Conservation (phyloP, 169 alveolate species). For the Cryptosporidium sp. region DNA sequence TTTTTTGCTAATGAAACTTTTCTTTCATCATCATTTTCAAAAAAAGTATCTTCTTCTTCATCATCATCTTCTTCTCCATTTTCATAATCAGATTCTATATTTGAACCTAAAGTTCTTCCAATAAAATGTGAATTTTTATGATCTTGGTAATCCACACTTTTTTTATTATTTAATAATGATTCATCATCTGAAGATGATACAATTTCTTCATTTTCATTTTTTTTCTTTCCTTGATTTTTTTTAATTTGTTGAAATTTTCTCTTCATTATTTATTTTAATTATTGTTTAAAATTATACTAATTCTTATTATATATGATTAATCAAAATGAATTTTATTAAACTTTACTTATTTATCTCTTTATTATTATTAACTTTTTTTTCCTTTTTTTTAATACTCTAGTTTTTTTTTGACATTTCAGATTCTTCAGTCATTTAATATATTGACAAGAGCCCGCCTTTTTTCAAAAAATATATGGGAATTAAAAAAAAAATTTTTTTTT, state of each 20-base stretch:
- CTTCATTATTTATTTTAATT: neutral
- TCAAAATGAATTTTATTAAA: too few species aligned
- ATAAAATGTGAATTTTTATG: neutral
- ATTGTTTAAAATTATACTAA: neutral
- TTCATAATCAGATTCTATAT: neutral
- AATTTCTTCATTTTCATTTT: conserved; percentile 28
- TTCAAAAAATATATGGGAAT: too few species aligned
- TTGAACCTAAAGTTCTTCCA: neutral
- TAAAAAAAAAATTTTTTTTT: neutral
- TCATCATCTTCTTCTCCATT: neutral
- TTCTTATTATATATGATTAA: neutral
- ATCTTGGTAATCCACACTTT: neutral
- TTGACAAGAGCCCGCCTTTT: neutral
- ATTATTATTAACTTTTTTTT: too few species aligned
- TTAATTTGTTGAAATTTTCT: neutral
- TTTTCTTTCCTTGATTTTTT: neutral
- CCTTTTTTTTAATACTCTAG: neutral
- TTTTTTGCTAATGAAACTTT: conserved; percentile 51
- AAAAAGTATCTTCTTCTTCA: conserved; percentile 37
- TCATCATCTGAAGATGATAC: conserved; percentile 70
- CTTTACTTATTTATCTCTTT: too few species aligned
- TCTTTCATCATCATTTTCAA: conserved; percentile 57
- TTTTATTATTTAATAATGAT: too few species aligned
- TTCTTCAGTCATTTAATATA: neutral
- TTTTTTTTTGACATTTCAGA: conserved; percentile 13